Evolutionary conservation across 208 protist species (phyloP), one percentile per base, ranked within the genome.

Genomic region (Willaertia magna): DNA sequence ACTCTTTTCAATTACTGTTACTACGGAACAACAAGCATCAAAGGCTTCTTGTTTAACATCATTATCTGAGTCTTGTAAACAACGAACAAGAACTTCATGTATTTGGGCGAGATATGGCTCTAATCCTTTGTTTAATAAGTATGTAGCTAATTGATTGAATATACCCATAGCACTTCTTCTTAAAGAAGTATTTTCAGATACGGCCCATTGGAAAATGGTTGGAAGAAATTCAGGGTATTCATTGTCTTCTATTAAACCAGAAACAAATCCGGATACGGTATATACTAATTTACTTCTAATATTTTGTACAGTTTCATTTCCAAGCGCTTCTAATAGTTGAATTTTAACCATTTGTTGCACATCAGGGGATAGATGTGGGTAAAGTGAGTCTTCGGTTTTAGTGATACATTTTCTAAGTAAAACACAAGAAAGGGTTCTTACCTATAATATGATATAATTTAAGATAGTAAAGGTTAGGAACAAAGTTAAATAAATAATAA

Each of bases 141-240:
- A 47, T 52, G 76, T 51, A 39, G 79, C 14, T 18, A 84, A 43
- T 61, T 84, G 79, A 61, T 34, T 84, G 34, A 84, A 84, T 6
- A 84, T 61, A 44, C 30, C 30, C 44, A 84, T 30, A n/a, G 79
- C 79, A 44, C n/a, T 61, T 26, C 40, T 40, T 61, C 47, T 52
- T 12, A 67, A 7, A 2, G 26, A 47, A n/a, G 49, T 11, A 74
- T 20, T 30, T 84, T 7, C 22, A 12, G 20, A 30, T 1, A 1
- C 26, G 40, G 46, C 78, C 78, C 46, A 55, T 1, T 52, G 52
- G 46, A 81, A 81, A 26, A 81, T 81, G 0, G 44, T 46, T 39
- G 76, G 76, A 81, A 81, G 18, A 26, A 81, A 81, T 81, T 81
- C 76, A 40, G 76, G 76, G 11, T 42, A 83, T 14, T 55, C 18